phyloP scores from a whole-genome alignment of 805 yeast species.

The Yarrowia bubula region DNA sequence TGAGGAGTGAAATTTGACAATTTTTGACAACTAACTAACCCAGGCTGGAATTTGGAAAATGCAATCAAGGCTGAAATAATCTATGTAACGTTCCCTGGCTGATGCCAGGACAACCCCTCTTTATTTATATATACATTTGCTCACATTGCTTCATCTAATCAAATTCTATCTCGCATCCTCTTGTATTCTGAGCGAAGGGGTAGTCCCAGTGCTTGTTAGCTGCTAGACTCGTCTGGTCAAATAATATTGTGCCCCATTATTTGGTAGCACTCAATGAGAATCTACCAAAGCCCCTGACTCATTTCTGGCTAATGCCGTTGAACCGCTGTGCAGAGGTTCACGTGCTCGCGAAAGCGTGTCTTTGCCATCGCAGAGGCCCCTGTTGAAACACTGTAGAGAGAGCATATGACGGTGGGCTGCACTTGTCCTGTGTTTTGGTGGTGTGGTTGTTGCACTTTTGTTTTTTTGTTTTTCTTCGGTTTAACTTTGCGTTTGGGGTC shows the following conservation, averaged over 20 bases:
- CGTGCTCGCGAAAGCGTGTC: background rate
- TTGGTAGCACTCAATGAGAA: too few relatives aligned
- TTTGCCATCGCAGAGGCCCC: background rate
- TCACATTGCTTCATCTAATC: background rate
- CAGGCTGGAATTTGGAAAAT: background rate
- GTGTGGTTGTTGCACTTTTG: conserved; percentile 12
- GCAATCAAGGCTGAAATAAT: background rate
- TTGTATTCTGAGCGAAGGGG: background rate
- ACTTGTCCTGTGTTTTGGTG: background rate
- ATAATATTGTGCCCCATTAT: background rate
- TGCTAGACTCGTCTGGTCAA: background rate
- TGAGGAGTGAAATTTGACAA: background rate
- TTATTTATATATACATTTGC: background rate
- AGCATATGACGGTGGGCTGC: background rate
- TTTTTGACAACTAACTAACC: background rate
- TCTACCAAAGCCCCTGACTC: background rate
- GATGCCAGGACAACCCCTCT: background rate
- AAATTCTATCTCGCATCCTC: background rate
- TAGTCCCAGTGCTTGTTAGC: background rate
- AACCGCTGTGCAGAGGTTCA: background rate
- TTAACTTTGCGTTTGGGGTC: conserved; percentile 1
- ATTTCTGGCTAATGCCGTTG: background rate
- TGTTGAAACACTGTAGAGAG: background rate
- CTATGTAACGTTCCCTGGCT: too few relatives aligned
- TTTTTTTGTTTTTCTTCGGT: background rate